phyloP scores from a whole-genome alignment of 306 rosid genomes.

The Dryas alaskensis region DNA sequence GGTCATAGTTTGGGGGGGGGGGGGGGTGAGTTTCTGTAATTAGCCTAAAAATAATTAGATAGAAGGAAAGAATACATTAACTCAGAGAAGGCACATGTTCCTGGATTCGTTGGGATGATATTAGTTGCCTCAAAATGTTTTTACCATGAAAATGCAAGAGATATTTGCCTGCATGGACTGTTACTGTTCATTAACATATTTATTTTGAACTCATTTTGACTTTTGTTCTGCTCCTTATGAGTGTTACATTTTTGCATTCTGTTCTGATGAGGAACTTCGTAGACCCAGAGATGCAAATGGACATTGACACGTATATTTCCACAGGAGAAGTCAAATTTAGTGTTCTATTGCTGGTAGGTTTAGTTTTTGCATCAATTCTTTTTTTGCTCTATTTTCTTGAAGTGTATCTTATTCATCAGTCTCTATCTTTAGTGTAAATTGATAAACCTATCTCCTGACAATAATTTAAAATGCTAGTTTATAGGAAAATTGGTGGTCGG shows the following conservation, averaged over 20 bases:
- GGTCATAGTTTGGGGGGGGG: too few species aligned
- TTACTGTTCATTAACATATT: not conserved
- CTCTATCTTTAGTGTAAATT: constrained; percentile 4
- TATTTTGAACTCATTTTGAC: not conserved
- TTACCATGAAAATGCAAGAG: not conserved
- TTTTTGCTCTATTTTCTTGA: not conserved
- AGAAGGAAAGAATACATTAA: not conserved
- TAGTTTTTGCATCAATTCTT: constrained; percentile 8
- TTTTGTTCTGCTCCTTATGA: not conserved
- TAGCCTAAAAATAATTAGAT: not conserved
- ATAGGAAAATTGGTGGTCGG: constrained; percentile 22
- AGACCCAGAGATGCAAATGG: constrained; percentile 56
- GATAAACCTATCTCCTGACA: not conserved
- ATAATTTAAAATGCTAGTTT: constrained; percentile 15
- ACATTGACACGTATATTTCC: constrained; percentile 41
- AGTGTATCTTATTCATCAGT: not conserved
- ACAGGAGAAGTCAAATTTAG: constrained; percentile 46
- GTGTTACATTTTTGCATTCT: constrained; percentile 8
- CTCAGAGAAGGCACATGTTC: not conserved
- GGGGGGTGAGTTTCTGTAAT: too few species aligned
- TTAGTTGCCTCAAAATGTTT: too few species aligned
- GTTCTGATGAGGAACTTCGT: constrained; percentile 28
- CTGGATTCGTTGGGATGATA: not conserved
- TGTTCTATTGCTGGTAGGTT: constrained; percentile 45
- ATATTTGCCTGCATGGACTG: not conserved